Conservation (phyloP, 495 filamentous ascomycete genomes). For the Tetracladium setigerum region DNA sequence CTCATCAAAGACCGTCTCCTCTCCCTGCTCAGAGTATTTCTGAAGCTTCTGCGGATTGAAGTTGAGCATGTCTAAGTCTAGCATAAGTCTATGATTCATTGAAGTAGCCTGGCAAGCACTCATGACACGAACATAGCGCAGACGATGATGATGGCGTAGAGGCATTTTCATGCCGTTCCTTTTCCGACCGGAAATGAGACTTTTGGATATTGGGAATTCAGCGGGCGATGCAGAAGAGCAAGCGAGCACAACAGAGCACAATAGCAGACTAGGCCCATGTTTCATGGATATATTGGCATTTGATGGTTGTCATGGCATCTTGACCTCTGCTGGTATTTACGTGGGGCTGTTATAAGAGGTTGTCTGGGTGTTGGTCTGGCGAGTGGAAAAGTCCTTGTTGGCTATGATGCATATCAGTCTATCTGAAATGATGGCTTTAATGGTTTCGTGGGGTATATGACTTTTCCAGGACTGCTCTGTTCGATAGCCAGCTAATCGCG, state of each 20-base stretch:
- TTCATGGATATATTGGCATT: not conserved
- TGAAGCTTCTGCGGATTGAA: constrained; percentile 25
- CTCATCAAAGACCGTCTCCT: constrained; percentile 32
- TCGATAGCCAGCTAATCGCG: constrained; percentile 17
- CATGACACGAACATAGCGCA: constrained; percentile 20
- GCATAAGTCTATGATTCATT: constrained; percentile 28
- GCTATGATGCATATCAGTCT: no score
- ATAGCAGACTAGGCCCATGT: constrained; percentile 4
- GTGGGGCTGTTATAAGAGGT: no score
- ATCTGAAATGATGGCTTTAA: not conserved
- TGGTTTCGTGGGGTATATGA: not conserved
- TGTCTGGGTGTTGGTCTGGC: no score
- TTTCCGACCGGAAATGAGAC: not conserved
- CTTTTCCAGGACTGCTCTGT: not conserved
- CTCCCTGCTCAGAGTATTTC: constrained; percentile 20
- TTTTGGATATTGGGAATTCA: constrained; percentile 30
- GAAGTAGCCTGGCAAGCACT: constrained; percentile 48
- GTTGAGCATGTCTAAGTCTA: constrained; percentile 40
- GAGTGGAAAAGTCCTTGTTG: no score
- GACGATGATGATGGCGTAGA: constrained; percentile 19
- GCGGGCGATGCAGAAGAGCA: constrained; percentile 55
- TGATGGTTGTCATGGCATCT: constrained; percentile 1
- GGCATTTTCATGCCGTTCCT: not conserved
- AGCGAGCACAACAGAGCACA: constrained; percentile 26
- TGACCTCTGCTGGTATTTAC: no score